Percentiles rank a stretch among this genome's conserved stretches.
These are phyloP conservation scores for Auriscalpium microsporum DNA, from an alignment of 768 basidiomycete genomes.

Conservation along the genomic window DNA sequence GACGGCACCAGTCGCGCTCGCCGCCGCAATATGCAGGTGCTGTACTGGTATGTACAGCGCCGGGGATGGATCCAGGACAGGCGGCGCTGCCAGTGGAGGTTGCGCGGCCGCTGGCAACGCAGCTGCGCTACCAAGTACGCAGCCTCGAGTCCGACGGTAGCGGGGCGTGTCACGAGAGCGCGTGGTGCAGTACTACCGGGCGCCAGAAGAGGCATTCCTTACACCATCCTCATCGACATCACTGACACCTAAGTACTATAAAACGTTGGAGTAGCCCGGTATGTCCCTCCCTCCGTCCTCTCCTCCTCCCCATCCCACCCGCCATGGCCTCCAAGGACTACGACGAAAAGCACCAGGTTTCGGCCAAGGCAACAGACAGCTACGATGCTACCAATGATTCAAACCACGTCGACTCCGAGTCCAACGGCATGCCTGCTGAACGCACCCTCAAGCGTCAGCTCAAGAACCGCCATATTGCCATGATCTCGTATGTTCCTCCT, in stretches of 20 bases:
- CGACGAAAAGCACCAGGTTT: conserved; percentile 1
- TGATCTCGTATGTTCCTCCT: conserved; percentile 52
- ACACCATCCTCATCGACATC: too few relatives aligned
- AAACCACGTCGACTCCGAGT: neutral
- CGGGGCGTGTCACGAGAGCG: too few relatives aligned
- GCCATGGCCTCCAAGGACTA: conserved; percentile 14
- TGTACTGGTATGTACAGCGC: too few relatives aligned
- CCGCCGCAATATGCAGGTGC: too few relatives aligned
- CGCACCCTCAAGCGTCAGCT: conserved; percentile 20
- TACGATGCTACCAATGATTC: neutral
- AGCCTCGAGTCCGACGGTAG: too few relatives aligned
- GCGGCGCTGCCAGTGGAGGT: too few relatives aligned
- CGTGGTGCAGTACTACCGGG: too few relatives aligned
- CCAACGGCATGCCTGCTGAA: neutral
- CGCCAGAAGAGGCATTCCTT: too few relatives aligned
- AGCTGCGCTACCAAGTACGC: neutral
- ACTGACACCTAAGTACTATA: too few relatives aligned
- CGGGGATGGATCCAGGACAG: too few relatives aligned
- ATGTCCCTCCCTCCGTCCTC: too few relatives aligned
- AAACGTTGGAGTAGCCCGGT: neutral
- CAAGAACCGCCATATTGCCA: conserved; percentile 65
- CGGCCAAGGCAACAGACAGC: neutral
- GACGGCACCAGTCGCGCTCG: too few relatives aligned
- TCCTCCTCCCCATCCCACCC: neutral
- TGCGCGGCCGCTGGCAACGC: neutral